Base-by-base conservation (phyloP, 1,284 basidiomycete genomes). In the Ganoderma boninense region DNA sequence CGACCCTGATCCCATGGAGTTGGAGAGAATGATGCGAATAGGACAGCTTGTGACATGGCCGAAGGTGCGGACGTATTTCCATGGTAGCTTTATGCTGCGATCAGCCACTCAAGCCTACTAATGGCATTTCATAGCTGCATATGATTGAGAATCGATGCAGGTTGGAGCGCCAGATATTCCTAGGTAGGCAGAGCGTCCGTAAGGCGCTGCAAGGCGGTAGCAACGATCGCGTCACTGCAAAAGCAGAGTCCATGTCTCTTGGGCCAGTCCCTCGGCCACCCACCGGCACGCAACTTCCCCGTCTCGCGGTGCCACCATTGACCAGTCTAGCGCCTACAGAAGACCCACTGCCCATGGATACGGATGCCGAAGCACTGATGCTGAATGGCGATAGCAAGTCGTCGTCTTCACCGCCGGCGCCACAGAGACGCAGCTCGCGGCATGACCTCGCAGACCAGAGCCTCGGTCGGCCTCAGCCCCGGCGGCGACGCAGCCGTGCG, bases 31-130 rank as follows among this genome's bases (percentile, higher is more conserved):
- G 95, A 89, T 97, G 71, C 83, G 85, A 66, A 93, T 96, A 2
- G 97, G 97, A 4, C 87, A 97, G 81, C 80, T 90, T n/a, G 96
- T 95, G n/a, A 93, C 97, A 26, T 98, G 95, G 95, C 97, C 97
- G 0, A 97, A 97, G 84, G 93, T 97, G 74, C 67, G 82, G 72
- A 18, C 16, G 13, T 57, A 57, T 57, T 35, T 57, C 29, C 54
- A 35, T 57, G n/a, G 40, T n/a, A n/a, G 18, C 35, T 46, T 44
- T 43, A 52, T 57, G 26, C 42, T n/a, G 23, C 54, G n/a, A 65
- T 60, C 35, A 26, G 8, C 42, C 32, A 35, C 10, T 44, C 42
- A 40, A 20, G n/a, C 32, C 3, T 23, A 23, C 42, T n/a, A 38
- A 10, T 40, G 26, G 59, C 57, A 14, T 14, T 16, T 6, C 32